Evolutionary conservation across 2,329 filamentous ascomycete genomes (phyloP), one percentile per base, ranked within the genome.

Genomic region (Emergomyces pasteurianus): DNA sequence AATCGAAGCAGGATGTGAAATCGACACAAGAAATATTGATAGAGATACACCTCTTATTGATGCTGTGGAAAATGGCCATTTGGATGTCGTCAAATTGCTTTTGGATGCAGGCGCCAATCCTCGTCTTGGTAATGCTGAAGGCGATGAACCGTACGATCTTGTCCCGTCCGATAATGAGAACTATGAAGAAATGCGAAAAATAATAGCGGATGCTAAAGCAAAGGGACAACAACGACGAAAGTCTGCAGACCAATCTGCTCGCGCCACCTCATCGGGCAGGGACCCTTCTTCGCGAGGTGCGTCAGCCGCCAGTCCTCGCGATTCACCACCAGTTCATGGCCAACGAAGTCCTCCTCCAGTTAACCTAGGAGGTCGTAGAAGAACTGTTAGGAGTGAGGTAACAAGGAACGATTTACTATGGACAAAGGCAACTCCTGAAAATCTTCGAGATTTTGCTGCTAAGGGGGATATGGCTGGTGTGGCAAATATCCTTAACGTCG

Each of bases 41-140:
- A 90, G 90, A 69, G 94, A 99, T 69, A 97, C 94, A 0, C 94
- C 94, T 34, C 81, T 99, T 42, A 87, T 99, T 59, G 94, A 99
- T 77, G 94, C 94, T 5, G 91, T 97, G 34, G 94, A 97, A 67
- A 99, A 99, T 69, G 90, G 90, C 0, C 92, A 99, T 70, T 73
- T 96, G 8, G 89, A 88, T 21, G 92, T 97, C 3, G 89, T 99
- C 49, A 89, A 86, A 68, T 79, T 96, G 10, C 78, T 99, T 40
- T 79, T 99, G 2, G 84, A 88, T 60, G 87, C 92, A 61, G 92
- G 92, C 12, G 92, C 95, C 14, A 95, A 99, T 70, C 94, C 94
- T 56, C 86, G 91, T 57, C 89, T 91, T 66, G 86, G 91, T 54
- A 96, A 97, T 71, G 86, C 90, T n/a, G 88, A 91, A 68, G 94